These are phyloP conservation scores for Syncephalastrum contaminatum DNA, from an alignment of 371 early-diverging fungal genomes.

Conservation along the genomic window DNA sequence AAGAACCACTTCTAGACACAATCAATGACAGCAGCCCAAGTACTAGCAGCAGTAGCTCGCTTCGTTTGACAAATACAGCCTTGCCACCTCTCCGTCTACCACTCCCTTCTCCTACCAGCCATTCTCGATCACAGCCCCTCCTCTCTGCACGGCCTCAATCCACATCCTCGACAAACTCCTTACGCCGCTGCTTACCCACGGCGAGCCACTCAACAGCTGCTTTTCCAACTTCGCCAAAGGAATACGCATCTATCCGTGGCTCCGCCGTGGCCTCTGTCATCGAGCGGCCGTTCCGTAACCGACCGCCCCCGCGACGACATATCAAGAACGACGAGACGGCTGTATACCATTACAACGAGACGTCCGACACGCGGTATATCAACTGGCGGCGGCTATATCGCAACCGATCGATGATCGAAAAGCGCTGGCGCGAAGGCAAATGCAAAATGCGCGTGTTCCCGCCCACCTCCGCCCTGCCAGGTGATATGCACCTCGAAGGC, in stretches of 20 bases:
- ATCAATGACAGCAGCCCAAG: too few species aligned
- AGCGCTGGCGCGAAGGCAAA: constrained; percentile 69
- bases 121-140: too few species aligned
- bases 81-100: neutral
- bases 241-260: too few species aligned
- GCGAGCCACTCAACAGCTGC: too few species aligned
- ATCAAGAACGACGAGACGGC: constrained; percentile 35
- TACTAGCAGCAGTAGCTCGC: too few species aligned
- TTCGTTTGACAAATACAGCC: constrained; percentile 4
- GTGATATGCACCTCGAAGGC: constrained; percentile 81
- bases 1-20: too few species aligned
- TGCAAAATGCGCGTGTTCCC: constrained; percentile 59
- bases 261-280: constrained; percentile 1
- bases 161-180: too few species aligned
- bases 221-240: too few species aligned
- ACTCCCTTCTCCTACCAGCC: neutral
- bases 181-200: too few species aligned
- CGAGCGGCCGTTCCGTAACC: constrained; percentile 23
- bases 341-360: constrained; percentile 34
- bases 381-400: constrained; percentile 72
- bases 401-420: constrained; percentile 54
- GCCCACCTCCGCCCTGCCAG: constrained; percentile 8
- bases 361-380: constrained; percentile 42
- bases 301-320: constrained; percentile 25
- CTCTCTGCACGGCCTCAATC: too few species aligned